Base-by-base conservation (phyloP, 1,284 basidiomycete genomes). In the Melanopsichium pennsylvanicum region DNA sequence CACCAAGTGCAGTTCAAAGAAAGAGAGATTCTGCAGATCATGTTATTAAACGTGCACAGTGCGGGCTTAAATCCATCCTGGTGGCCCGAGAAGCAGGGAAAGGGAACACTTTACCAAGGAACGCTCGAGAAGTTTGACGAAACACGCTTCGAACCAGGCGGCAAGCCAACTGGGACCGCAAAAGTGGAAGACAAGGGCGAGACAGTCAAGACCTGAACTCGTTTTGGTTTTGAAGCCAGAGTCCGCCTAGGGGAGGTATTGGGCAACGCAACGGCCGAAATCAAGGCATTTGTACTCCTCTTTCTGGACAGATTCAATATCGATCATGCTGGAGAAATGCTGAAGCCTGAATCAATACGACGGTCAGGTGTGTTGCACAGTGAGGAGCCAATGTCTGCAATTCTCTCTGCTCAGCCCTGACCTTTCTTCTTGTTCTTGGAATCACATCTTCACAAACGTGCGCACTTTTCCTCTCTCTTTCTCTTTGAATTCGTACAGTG, bases 211-310 rank as follows among this genome's bases (percentile, higher is more conserved):
- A 59, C 49, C 1, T 59, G 57, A 49, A 43, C 44, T 13, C 57
- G 48, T 13, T 59, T 59, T 18, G 57, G 57, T 9, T 47, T 32
- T 19, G 57, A 49, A 1, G 9, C 39, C 4, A 39, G 49, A 7
- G 45, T 60, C 2, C 52, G 57, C 16, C 57, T 49, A n/a, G 16
- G 57, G 57, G 1, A 41, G 57, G n/a, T 60, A 52, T 26, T 60
- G 57, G 57, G 57, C 57, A 12, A 49, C 52, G 57, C 57, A 12
- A 49, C 52, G 22, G 57, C 57, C 1, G 57, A 60, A 40, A 48
- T 52, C 49, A 60, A 60, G 25, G 57, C 57, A 2, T 47, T 52
- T 18, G 29, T 34, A 8, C 18, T 59, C 16, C 10, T 59, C 37
- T 51, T 59, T n/a, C 23, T 59, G 27, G 33, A 59, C 15, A 37